These are phyloP conservation scores for Rhizopogon vesiculosus DNA, from an alignment of 768 basidiomycete species.

Conservation along the genomic window DNA sequence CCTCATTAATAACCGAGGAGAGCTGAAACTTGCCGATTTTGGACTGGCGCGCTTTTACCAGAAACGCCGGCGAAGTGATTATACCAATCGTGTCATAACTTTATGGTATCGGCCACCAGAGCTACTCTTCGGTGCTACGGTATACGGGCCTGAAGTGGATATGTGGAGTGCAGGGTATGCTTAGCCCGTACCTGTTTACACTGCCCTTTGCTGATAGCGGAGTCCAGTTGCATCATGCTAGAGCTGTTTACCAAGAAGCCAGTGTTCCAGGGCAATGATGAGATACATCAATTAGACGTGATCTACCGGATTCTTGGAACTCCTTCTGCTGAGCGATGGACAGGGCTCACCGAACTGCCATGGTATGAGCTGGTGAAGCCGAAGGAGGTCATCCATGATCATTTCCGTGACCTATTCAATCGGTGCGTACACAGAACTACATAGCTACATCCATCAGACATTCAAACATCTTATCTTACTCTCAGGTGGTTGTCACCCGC, in stretches of 20 bases:
- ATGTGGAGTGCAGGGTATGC: slow-evolving; percentile 99
- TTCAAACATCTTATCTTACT: neutral
- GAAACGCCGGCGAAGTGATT: slow-evolving; percentile 84
- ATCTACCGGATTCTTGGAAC: slow-evolving; percentile 91
- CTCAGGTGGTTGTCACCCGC: slow-evolving; percentile 81
- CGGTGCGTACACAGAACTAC: slow-evolving; percentile 48
- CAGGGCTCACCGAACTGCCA: slow-evolving; percentile 74
- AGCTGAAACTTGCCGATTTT: slow-evolving; percentile 96
- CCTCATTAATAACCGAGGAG: slow-evolving; percentile 83
- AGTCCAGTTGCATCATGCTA: slow-evolving; percentile 90
- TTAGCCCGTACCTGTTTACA: neutral
- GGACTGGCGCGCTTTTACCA: slow-evolving; percentile 96
- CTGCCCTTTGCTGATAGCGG: neutral
- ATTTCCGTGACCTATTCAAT: slow-evolving; percentile 80
- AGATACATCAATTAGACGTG: slow-evolving; percentile 94
- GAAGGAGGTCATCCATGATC: slow-evolving; percentile 64
- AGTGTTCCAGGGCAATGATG: slow-evolving; percentile 97
- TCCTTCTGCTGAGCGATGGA: slow-evolving; percentile 80
- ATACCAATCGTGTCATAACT: slow-evolving; percentile 99
- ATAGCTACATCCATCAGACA: neutral
- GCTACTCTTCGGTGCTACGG: slow-evolving; percentile 88
- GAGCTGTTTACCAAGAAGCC: slow-evolving; percentile 95
- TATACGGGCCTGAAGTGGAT: slow-evolving; percentile 96
- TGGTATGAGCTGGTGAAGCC: slow-evolving; percentile 99
- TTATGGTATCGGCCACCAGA: slow-evolving; percentile 98